Evolutionary conservation across 2,329 filamentous ascomycete species (phyloP).

Genomic region (Pseudogymnoascus pannorum): DNA sequence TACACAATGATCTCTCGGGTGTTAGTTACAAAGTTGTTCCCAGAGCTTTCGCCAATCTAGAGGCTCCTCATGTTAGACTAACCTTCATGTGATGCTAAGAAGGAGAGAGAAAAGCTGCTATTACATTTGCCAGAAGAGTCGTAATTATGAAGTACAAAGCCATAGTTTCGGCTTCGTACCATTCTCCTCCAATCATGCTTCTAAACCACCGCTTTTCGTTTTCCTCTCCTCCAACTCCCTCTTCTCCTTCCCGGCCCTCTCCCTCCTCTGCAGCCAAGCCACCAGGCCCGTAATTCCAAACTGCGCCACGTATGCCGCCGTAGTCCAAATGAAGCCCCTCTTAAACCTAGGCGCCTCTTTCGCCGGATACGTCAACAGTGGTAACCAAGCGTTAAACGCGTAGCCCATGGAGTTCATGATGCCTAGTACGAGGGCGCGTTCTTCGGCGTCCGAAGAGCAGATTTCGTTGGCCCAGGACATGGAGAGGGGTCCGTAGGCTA

Average conservation of each 20-base stretch:
- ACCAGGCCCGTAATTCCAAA: slow-evolving; percentile 17
- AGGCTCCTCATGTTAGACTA: too few species aligned
- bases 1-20: too few species aligned
- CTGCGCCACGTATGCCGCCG: slow-evolving; percentile 24
- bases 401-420: slow-evolving; percentile 41
- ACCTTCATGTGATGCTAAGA: too few species aligned
- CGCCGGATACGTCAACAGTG: slow-evolving; percentile 28
- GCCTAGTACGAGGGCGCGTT: slow-evolving; percentile 41
- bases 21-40: too few species aligned
- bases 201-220: neutral
- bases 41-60: too few species aligned
- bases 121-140: too few species aligned
- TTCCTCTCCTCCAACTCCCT: neutral
- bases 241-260: slow-evolving; percentile 10
- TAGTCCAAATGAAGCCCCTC: slow-evolving; percentile 34
- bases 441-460: slow-evolving; percentile 39
- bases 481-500: slow-evolving; percentile 38
- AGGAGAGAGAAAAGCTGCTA: too few species aligned
- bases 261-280: slow-evolving; percentile 14
- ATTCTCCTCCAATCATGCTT: neutral
- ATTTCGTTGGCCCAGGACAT: slow-evolving; percentile 44
- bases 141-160: neutral
- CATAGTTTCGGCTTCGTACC: neutral
- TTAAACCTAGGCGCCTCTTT: slow-evolving; percentile 34
- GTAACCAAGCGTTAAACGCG: slow-evolving; percentile 39